These are phyloP conservation scores for Hibiscus tridactylites DNA, from an alignment of 345 rosid genomes.

Conservation along the genomic window DNA sequence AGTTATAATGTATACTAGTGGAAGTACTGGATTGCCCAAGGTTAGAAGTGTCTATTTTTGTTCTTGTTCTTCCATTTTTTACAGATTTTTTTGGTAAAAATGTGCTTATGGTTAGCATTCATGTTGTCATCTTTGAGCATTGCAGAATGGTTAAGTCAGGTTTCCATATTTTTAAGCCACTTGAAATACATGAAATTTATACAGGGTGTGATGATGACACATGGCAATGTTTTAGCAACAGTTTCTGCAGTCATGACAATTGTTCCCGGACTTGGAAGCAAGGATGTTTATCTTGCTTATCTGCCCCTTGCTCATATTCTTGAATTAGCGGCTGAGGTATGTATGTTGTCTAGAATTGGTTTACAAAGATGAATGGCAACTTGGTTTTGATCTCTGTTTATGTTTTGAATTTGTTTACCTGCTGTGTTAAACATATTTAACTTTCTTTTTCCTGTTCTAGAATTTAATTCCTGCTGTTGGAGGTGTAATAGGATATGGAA, in stretches of 20 bases:
- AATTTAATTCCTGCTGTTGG: conserved; percentile 75
- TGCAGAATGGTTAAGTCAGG: background rate
- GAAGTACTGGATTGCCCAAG: conserved; percentile 98
- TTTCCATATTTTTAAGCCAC: background rate
- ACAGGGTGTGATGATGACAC: conserved; percentile 84
- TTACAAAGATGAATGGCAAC: background rate
- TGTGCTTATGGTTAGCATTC: background rate
- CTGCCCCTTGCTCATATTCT: conserved; percentile 94
- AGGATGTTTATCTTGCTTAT: conserved; percentile 81
- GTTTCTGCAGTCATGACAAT: conserved; percentile 90
- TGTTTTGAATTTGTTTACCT: background rate
- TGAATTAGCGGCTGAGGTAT: conserved; percentile 94
- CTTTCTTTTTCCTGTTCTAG: conserved; percentile 32
- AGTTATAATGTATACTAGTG: conserved; percentile 98
- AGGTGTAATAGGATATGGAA: conserved; percentile 90
- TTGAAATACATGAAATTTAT: background rate
- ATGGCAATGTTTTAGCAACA: conserved; percentile 84
- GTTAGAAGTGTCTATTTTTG: conserved; percentile 29
- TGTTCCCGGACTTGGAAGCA: conserved; percentile 78
- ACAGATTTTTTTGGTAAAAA: background rate
- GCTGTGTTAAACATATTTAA: conserved; percentile 8
- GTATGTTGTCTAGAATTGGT: conserved; percentile 5
- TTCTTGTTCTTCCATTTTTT: conserved; percentile 1
- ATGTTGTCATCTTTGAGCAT: background rate
- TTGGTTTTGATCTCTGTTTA: background rate